Base-by-base conservation (phyloP, 2,329 filamentous ascomycete species). In the Exserohilum rostratum region DNA sequence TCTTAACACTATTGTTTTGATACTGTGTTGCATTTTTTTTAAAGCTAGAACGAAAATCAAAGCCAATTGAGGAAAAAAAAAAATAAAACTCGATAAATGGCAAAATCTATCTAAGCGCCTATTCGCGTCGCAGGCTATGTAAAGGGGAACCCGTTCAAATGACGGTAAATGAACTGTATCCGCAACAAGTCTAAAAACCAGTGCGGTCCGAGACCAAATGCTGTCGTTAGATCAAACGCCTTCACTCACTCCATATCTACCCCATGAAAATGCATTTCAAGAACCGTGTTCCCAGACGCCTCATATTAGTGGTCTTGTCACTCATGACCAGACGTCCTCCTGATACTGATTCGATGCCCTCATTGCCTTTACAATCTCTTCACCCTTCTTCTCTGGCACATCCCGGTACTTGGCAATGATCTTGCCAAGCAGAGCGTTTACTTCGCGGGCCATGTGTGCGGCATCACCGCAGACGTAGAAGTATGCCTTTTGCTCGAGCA, bases 381-480 rank as follows among this genome's bases (percentile, higher is more conserved):
- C 95, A 12, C 87, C 95, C 83, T 96, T 96, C 61, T 88, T 82
- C 69, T 93, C 89, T 1, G 91, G 83, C 54, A 98, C 83, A 46
- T 89, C 89, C 49, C 95, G 86, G 76, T 96, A 85, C 73, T 93
- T 87, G 22, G 92, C 83, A 66, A 99, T 88, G 70, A 98, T 96
- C 73, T 96, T 88, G 22, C 84, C 89, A 38, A 99, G 82, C n/a
- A 91, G 86, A 20, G 88, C 82, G 75, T 96, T 97, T 70, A 97
- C 92, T 75, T 96, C 93, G 53, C 93, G 88, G 42, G 93, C 93
- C 93, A 97, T 97, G 80, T 96, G 93, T 52, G 95, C 90, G 0
- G 96, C 96, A 73, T 99, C 95, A 79, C 95, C 95, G 70, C 96
- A 99, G 54, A 99, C 93, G 76, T 99, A 99, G 76, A 99, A 93